These are phyloP conservation scores for Epichloe gansuensis DNA, from an alignment of 2,329 filamentous ascomycete genomes.

Conservation along the genomic window DNA sequence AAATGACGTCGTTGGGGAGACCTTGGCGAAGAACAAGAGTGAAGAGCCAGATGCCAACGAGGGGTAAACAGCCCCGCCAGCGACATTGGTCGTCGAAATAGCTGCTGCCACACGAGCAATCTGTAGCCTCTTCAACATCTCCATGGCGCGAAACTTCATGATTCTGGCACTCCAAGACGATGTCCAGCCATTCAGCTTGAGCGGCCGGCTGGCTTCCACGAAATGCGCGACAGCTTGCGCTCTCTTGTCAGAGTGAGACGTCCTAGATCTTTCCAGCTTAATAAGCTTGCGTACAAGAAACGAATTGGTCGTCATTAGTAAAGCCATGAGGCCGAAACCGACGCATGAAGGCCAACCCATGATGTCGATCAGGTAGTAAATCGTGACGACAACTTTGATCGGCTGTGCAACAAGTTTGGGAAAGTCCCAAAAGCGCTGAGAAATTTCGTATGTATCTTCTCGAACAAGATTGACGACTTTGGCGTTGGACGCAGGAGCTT, in stretches of 20 bases:
- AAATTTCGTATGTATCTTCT: conserved; percentile 68
- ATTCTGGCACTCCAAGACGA: conserved; percentile 24
- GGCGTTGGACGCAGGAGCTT: conserved; percentile 61
- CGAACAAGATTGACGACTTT: conserved; percentile 86
- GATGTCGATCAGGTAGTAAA: conserved; percentile 52
- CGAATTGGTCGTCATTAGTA: conserved; percentile 59
- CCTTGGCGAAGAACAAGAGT: conserved; percentile 57
- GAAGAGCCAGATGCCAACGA: conserved; percentile 71
- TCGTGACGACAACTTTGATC: conserved; percentile 59
- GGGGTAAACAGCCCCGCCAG: conserved; percentile 64
- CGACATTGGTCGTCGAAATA: conserved; percentile 57
- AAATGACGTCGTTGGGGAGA: conserved; percentile 70
- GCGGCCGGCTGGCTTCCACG: conserved; percentile 70
- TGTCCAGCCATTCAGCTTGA: conserved; percentile 30
- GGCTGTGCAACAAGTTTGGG: conserved; percentile 64
- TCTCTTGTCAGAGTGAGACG: conserved; percentile 62
- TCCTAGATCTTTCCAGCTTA: conserved; percentile 56
- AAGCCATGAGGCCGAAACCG: conserved; percentile 55
- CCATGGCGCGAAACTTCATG: conserved; percentile 21
- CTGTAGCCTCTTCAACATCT: conserved; percentile 26
- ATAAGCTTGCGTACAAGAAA: conserved; percentile 55
- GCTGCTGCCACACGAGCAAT: conserved; percentile 26
- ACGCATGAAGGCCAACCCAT: conserved; percentile 70
- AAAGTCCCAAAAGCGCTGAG: conserved; percentile 83
- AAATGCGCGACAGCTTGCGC: conserved; percentile 76